Conservation (phyloP, 371 early-diverging fungal species). For the Saksenaea vasiformis region DNA sequence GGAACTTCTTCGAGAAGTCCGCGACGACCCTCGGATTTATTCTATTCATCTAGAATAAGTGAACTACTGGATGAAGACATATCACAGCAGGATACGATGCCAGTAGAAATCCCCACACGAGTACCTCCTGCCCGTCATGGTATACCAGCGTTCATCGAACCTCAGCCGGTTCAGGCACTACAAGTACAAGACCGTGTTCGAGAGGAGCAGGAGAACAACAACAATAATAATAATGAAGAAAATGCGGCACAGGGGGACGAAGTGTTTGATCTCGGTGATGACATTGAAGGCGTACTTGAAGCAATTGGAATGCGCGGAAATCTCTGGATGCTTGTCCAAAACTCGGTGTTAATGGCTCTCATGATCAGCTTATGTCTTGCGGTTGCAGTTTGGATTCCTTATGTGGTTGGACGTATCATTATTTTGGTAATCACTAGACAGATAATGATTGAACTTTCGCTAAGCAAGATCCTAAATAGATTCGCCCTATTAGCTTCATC, state of each 20-base stretch:
- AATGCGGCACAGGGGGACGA: constrained; percentile 44
- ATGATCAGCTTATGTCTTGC: constrained; percentile 73
- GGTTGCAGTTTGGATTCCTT: constrained; percentile 77
- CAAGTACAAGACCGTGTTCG: background rate
- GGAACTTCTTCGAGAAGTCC: constrained; percentile 13
- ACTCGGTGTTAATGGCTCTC: constrained; percentile 75
- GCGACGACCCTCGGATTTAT: constrained; percentile 19
- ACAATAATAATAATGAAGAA: constrained; percentile 24
- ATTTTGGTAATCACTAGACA: constrained; percentile 29
- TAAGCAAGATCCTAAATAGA: constrained; percentile 21
- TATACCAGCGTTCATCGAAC: background rate
- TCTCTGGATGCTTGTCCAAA: constrained; percentile 72
- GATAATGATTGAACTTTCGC: background rate
- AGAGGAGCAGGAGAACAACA: constrained; percentile 14
- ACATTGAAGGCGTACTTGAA: constrained; percentile 82
- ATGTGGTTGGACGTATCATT: constrained; percentile 63
- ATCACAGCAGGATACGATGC: background rate
- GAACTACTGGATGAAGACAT: background rate
- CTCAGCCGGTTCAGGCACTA: background rate
- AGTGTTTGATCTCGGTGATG: constrained; percentile 62
- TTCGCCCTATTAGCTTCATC: constrained; percentile 48
- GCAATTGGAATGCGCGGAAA: constrained; percentile 90
- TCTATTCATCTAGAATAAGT: background rate
- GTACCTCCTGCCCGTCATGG: background rate
- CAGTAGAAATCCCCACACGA: background rate